A percentile compares a stretch with the other conserved stretches of the same genome.
Conservation (phyloP, 306 rosid species). For the Prunus padus region DNA sequence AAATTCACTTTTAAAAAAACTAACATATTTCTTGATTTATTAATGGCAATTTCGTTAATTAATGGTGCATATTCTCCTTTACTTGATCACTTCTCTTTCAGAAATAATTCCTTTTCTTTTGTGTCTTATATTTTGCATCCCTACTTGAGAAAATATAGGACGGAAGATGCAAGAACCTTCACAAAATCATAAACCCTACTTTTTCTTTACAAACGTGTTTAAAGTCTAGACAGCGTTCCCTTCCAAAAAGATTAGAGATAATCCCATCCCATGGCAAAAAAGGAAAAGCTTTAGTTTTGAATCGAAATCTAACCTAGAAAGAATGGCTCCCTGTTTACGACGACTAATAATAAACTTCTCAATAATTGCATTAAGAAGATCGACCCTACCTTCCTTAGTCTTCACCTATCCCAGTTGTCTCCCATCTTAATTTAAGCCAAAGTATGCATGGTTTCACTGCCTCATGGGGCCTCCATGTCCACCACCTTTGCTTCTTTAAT, state of each 20-base stretch:
- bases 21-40: too few species aligned
- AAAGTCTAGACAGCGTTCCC: constrained; percentile 1
- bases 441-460: constrained; percentile 12
- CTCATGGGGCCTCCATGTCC: constrained; percentile 6
- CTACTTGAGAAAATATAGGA: too few species aligned
- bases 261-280: constrained; percentile 23
- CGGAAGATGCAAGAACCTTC: constrained; percentile 23
- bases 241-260: constrained; percentile 9
- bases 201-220: constrained; percentile 12
- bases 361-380: constrained; percentile 4
- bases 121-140: background rate
- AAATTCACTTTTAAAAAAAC: too few species aligned
- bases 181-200: background rate
- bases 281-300: constrained; percentile 18
- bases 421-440: background rate
- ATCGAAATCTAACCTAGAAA: constrained; percentile 19
- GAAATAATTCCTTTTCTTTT: too few species aligned
- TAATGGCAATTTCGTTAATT: too few species aligned
- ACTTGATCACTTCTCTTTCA: too few species aligned
- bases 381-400: constrained; percentile 4
- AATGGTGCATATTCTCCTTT: too few species aligned
- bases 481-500: background rate
- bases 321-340: constrained; percentile 2
- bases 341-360: constrained; percentile 28
- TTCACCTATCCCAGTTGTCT: background rate